A percentile compares a stretch with the other conserved stretches of the same genome.
Evolutionary conservation across 495 filamentous ascomycete genomes (phyloP).

Genomic region (Chaetomium fimeti): DNA sequence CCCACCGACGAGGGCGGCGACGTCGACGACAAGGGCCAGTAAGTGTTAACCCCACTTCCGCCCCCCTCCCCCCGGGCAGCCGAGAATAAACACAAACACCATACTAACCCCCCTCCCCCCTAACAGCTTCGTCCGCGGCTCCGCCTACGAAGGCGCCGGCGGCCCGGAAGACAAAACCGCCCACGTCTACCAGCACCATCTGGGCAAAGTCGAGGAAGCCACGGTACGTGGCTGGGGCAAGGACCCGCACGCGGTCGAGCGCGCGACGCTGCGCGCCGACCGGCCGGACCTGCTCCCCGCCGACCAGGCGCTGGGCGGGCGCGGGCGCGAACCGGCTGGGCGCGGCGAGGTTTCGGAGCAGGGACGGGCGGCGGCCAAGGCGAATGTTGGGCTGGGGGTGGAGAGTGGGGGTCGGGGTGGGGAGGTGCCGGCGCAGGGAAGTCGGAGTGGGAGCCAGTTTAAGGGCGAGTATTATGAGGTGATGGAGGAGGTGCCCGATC

Average conservation of each 20-base stretch:
- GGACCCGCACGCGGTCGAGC: constrained; percentile 13
- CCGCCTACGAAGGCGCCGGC: constrained; percentile 36
- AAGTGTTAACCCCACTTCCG: constrained; percentile 4
- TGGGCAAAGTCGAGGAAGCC: constrained; percentile 29
- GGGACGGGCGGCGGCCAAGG: constrained; percentile 19
- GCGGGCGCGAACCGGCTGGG: constrained; percentile 5
- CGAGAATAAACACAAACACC: too few relatives aligned
- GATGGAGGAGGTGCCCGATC: constrained; percentile 22
- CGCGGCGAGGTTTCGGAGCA: constrained; percentile 18
- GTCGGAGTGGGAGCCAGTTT: constrained; percentile 11
- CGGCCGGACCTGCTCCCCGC: constrained; percentile 20
- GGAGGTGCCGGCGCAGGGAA: constrained; percentile 16
- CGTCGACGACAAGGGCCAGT: constrained; percentile 41
- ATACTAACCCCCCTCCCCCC: too few relatives aligned
- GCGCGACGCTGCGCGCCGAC: not conserved
- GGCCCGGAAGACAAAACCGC: constrained; percentile 38
- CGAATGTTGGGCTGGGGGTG: constrained; percentile 15
- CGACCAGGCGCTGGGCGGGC: constrained; percentile 13
- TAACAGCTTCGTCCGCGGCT: constrained; percentile 23
- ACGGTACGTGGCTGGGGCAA: constrained; percentile 22
- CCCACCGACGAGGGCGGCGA: constrained; percentile 43
- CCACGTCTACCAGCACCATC: constrained; percentile 32
- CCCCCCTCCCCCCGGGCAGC: too few relatives aligned
- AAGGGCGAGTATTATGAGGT: constrained; percentile 21
- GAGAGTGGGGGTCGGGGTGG: not conserved